Evolutionary conservation across 257 asterid species (phyloP), one percentile per base, ranked within the genome.

Genomic region (Nicotiana knightiana): DNA sequence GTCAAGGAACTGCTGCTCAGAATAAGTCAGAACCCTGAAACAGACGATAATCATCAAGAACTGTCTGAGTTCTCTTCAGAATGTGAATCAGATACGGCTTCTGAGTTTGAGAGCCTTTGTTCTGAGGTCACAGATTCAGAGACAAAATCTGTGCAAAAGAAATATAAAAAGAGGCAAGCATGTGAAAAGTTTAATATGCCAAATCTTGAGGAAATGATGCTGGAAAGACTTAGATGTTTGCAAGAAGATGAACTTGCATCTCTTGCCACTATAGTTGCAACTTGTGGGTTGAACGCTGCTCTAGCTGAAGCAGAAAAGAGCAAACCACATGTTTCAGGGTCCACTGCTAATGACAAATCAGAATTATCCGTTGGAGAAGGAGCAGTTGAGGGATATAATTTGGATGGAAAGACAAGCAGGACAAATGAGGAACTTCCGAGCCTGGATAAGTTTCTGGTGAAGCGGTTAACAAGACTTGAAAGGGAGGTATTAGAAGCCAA

Each of bases 241-340:
- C 91, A 90, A 82, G 99, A 94, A 86, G 93, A 93, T 12, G 97
- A 93, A 83, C 97, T 96, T 86, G 90, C 94, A 82, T 96, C 99
- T 77, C 97, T 94, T 82, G 98, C 99, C n/a, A 94, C 94, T 57
- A 90, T 96, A 81, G 98, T 96, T 35, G 98, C 98, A 16, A 93
- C 99, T 12, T 89, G 94, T 86, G 97, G 99, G 78, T 90, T 96
- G 79, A 92, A 86, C 85, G 99, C 97, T 79, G 97, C 94, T 82
- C 84, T 95, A 75, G 87, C 94, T 59, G 91, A 89, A 87, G 88
- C 67, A 6, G 88, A 81, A 81, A 81, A 76, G 71, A 62, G 37
- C 83, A 86, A 82, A 84, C 83, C 73, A 39, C 66, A 67, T 81
- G 82, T 65, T 70, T 67, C 81, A 62, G 84, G 24, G 18, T 62